Evolutionary conservation across 768 basidiomycete species (phyloP).

Genomic region (Mycena crocata): DNA sequence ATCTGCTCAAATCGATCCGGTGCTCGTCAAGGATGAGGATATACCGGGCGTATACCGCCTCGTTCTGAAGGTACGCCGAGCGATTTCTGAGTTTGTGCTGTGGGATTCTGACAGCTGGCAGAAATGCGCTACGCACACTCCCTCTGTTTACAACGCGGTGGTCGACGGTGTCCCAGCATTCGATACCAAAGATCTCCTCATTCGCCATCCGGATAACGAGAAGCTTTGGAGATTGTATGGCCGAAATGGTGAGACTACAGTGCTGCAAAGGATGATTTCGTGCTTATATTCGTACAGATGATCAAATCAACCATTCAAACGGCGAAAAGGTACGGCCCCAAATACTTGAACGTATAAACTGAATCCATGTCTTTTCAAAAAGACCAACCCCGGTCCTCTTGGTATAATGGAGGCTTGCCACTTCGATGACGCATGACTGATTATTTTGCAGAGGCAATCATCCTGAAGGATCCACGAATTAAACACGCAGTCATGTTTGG

Average conservation of each 20-base stretch:
- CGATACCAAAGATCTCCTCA: conserved; percentile 54
- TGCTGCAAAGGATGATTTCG: background rate
- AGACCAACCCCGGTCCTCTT: conserved; percentile 52
- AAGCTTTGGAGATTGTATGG: conserved; percentile 53
- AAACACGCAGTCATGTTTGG: conserved; percentile 50
- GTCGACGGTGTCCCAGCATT: conserved; percentile 46
- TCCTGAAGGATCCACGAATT: conserved; percentile 45
- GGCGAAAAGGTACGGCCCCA: conserved; percentile 51
- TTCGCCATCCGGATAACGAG: conserved; percentile 52
- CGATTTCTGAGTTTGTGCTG: background rate
- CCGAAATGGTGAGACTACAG: conserved; percentile 31
- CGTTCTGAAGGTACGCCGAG: conserved; percentile 6
- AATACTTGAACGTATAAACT: background rate
- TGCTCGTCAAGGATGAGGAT: conserved; percentile 25
- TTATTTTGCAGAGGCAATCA: conserved; percentile 45
- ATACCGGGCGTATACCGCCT: conserved; percentile 26
- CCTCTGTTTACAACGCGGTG: conserved; percentile 46
- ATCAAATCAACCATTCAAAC: conserved; percentile 57
- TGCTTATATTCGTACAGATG: conserved; percentile 39
- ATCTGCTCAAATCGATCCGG: conserved; percentile 26
- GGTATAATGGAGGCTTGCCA: conserved; percentile 37
- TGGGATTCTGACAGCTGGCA: background rate
- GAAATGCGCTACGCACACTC: conserved; percentile 33
- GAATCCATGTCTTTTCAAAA: background rate
- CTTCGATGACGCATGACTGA: conserved; percentile 10